Evolutionary conservation across 208 protist genomes (phyloP).

Genomic region (Crithidia bombi): DNA sequence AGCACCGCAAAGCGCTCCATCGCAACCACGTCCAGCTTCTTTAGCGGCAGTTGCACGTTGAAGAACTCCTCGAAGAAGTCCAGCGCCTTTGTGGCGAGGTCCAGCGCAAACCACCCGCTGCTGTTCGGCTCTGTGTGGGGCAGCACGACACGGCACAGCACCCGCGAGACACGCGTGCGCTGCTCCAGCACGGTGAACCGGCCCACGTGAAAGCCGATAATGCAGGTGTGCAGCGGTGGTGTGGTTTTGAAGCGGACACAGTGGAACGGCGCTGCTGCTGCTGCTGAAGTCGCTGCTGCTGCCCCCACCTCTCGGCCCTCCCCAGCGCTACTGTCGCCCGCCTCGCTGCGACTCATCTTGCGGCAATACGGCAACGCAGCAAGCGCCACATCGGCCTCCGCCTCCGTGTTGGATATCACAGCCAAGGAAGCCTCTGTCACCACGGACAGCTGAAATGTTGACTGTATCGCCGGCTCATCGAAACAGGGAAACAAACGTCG

Average conservation of each 20-base stretch:
- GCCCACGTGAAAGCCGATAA: slow-evolving; percentile 90
- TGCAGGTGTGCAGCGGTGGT: slow-evolving; percentile 56
- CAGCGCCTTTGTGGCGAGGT: slow-evolving; percentile 86
- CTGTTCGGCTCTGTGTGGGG: slow-evolving; percentile 34
- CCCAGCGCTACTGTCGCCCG: no score
- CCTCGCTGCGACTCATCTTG: neutral
- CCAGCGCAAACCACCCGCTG: slow-evolving; percentile 85
- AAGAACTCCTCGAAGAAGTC: slow-evolving; percentile 92
- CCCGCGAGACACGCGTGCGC: slow-evolving; percentile 32
- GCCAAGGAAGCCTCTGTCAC: slow-evolving; percentile 33
- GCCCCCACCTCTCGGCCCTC: neutral
- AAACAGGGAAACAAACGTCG: slow-evolving; percentile 71
- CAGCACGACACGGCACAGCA: slow-evolving; percentile 71
- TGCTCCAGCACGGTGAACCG: slow-evolving; percentile 90
- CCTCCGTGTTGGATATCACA: slow-evolving; percentile 56
- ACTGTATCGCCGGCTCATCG: slow-evolving; percentile 65
- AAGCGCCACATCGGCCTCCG: slow-evolving; percentile 38
- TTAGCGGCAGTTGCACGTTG: slow-evolving; percentile 82
- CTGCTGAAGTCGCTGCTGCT: neutral
- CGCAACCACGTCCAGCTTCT: slow-evolving; percentile 88
- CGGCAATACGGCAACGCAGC: slow-evolving; percentile 20
- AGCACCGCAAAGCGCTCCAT: slow-evolving; percentile 45
- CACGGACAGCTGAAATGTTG: slow-evolving; percentile 66
- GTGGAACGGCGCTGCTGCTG: slow-evolving; percentile 23
- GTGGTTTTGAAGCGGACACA: slow-evolving; percentile 52